These are phyloP conservation scores for Kwoniella pini DNA, from an alignment of 768 basidiomycete genomes.

Conservation along the genomic window DNA sequence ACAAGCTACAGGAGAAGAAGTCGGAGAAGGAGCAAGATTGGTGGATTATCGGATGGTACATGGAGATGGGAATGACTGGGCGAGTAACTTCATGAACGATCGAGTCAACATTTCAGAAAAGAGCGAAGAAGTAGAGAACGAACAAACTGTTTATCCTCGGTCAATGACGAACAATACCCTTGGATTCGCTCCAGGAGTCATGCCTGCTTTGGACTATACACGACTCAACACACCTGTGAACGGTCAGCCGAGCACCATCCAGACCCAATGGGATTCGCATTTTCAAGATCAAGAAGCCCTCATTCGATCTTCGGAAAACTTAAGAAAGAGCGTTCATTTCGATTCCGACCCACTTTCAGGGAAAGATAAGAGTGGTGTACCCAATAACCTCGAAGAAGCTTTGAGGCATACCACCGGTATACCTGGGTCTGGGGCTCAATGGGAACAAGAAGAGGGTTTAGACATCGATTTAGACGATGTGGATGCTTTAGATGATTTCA, in stretches of 20 bases:
- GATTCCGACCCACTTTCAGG: neutral
- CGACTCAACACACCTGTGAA: neutral
- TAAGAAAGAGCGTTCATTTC: constrained; percentile 43
- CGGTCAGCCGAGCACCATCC: neutral
- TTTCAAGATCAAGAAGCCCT: constrained; percentile 40
- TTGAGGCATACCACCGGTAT: constrained; percentile 20
- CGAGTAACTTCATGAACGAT: constrained; percentile 21
- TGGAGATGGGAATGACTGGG: constrained; percentile 22
- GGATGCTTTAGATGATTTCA: constrained; percentile 20
- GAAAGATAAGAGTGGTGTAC: constrained; percentile 24
- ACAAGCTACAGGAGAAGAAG: constrained; percentile 14
- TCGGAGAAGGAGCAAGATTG: constrained; percentile 31
- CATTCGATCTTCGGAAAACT: constrained; percentile 18
- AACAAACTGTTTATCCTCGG: neutral
- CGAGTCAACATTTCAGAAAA: no score
- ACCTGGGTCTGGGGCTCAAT: constrained; percentile 27
- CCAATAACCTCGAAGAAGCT: constrained; percentile 37
- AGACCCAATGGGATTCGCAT: constrained; percentile 11
- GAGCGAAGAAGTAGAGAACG: neutral
- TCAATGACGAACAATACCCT: neutral
- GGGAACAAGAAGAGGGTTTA: constrained; percentile 30
- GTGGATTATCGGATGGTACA: neutral
- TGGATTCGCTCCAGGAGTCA: neutral
- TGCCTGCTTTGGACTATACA: neutral
- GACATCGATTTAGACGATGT: neutral